These are phyloP conservation scores for Rhizopogon vulgaris DNA, from an alignment of 768 basidiomycete species.

Conservation along the genomic window DNA sequence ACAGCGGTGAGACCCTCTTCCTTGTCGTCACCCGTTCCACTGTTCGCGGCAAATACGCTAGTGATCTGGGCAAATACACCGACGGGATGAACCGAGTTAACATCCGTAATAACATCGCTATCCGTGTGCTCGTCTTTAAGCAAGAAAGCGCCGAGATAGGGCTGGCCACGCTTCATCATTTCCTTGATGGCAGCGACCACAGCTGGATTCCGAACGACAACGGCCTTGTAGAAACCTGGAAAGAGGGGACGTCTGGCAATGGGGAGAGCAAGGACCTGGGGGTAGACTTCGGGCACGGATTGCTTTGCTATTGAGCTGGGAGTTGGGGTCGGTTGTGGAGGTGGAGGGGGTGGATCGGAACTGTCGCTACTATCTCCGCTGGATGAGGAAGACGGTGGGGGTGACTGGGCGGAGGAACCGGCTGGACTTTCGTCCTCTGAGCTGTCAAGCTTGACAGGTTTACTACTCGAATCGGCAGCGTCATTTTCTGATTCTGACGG, in stretches of 20 bases:
- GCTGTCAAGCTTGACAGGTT: slow-evolving; percentile 14
- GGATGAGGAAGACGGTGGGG: slow-evolving; percentile 34
- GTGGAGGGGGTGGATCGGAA: slow-evolving; percentile 33
- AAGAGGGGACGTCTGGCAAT: slow-evolving; percentile 94
- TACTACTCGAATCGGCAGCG: slow-evolving; percentile 15
- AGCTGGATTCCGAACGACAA: slow-evolving; percentile 83
- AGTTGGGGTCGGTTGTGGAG: slow-evolving; percentile 29
- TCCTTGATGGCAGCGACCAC: slow-evolving; percentile 94
- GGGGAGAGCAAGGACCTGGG: slow-evolving; percentile 90
- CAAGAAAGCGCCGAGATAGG: slow-evolving; percentile 94
- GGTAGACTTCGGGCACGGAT: slow-evolving; percentile 85
- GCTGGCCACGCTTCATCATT: slow-evolving; percentile 94
- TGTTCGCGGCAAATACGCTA: slow-evolving; percentile 70
- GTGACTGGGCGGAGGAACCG: slow-evolving; percentile 25
- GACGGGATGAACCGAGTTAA: slow-evolving; percentile 84
- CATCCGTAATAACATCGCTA: slow-evolving; percentile 85
- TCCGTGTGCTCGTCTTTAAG: slow-evolving; percentile 92
- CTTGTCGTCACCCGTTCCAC: slow-evolving; percentile 52
- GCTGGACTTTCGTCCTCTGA: slow-evolving; percentile 26
- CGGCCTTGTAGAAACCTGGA: slow-evolving; percentile 97
- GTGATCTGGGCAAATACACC: slow-evolving; percentile 98
- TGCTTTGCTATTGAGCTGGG: slow-evolving; percentile 71
- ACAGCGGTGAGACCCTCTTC: slow-evolving; percentile 94
- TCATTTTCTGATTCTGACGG: slow-evolving; percentile 18
- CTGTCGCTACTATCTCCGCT: slow-evolving; percentile 32